phyloP scores from a whole-genome alignment of 345 rosid genomes.

The Populus tremula region DNA sequence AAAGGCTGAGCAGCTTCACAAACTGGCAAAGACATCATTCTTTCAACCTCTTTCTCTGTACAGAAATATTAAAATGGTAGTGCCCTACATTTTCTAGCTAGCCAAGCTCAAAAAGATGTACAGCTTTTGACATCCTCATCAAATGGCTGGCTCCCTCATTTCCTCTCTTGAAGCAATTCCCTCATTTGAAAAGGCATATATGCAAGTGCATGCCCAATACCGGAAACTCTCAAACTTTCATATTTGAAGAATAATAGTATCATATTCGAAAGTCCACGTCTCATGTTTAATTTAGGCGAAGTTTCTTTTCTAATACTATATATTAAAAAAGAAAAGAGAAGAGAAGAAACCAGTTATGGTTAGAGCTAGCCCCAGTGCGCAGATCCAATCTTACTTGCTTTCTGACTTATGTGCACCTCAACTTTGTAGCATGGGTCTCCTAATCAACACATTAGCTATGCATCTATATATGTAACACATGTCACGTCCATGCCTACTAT shows the following conservation, averaged over 20 bases:
- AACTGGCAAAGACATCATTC: conserved; percentile 25
- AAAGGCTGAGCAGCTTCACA: conserved; percentile 25
- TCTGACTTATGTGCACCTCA: not conserved
- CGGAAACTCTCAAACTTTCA: conserved; percentile 18
- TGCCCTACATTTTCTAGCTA: conserved; percentile 34
- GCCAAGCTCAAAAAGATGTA: conserved; percentile 27
- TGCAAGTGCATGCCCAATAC: conserved; percentile 22
- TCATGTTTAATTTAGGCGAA: not conserved
- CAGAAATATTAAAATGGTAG: not conserved
- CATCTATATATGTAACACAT: not conserved
- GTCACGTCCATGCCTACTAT: not conserved
- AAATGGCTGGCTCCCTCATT: conserved; percentile 22
- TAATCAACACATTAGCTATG: not conserved
- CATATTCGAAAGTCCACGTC: conserved; percentile 9
- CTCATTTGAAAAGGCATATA: conserved; percentile 13
- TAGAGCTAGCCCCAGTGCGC: not conserved
- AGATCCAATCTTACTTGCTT: not conserved
- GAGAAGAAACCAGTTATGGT: not conserved
- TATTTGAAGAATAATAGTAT: conserved; percentile 4
- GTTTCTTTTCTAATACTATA: not conserved
- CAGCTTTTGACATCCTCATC: conserved; percentile 31
- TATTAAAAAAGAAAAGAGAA: not conserved
- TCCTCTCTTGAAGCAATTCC: conserved; percentile 16
- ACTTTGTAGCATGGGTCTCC: not conserved
- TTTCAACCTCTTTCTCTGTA: not conserved